A percentile compares a stretch with the other conserved stretches of the same genome.
Evolutionary conservation across 768 basidiomycete genomes (phyloP).

Genomic region (Tulasnella sp.): DNA sequence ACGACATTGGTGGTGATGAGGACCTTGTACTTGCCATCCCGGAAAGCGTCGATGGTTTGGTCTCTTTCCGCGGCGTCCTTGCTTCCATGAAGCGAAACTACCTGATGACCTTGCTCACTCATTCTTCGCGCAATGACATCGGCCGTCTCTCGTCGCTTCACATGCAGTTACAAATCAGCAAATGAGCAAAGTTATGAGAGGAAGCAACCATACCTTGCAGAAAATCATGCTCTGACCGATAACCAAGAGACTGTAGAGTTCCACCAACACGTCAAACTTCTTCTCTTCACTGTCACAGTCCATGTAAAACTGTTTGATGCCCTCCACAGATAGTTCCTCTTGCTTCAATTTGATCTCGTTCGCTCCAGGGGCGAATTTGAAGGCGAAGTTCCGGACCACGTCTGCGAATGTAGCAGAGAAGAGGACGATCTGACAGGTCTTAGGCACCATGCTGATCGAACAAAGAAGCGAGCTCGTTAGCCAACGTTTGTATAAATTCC

Average conservation of each 20-base stretch:
- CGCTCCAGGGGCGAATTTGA: slow-evolving; percentile 82
- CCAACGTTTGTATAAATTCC: not conserved
- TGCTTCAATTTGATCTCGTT: slow-evolving; percentile 95
- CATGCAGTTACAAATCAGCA: not conserved
- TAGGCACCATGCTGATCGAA: slow-evolving; percentile 11
- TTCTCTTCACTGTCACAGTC: slow-evolving; percentile 84
- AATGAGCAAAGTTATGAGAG: not conserved
- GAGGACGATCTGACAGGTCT: slow-evolving; percentile 63
- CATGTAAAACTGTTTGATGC: slow-evolving; percentile 96
- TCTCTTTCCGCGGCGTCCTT: slow-evolving; percentile 88
- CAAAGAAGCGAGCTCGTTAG: not conserved
- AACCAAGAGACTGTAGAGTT: slow-evolving; percentile 78
- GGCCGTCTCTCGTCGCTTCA: slow-evolving; percentile 77
- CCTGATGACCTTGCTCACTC: slow-evolving; percentile 89
- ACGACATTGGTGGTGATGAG: slow-evolving; percentile 99
- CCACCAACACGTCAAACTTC: slow-evolving; percentile 92
- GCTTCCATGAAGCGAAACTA: slow-evolving; percentile 89
- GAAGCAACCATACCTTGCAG: slow-evolving; percentile 54
- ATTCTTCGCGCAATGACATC: slow-evolving; percentile 87
- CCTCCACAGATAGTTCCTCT: slow-evolving; percentile 87
- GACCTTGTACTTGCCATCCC: slow-evolving; percentile 92
- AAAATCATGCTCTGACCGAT: slow-evolving; percentile 99
- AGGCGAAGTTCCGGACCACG: slow-evolving; percentile 81
- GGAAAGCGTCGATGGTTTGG: slow-evolving; percentile 84
- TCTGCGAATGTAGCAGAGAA: slow-evolving; percentile 99